phyloP scores from a whole-genome alignment of 1,284 basidiomycete genomes.

The Pseudozyma hubeiensis region DNA sequence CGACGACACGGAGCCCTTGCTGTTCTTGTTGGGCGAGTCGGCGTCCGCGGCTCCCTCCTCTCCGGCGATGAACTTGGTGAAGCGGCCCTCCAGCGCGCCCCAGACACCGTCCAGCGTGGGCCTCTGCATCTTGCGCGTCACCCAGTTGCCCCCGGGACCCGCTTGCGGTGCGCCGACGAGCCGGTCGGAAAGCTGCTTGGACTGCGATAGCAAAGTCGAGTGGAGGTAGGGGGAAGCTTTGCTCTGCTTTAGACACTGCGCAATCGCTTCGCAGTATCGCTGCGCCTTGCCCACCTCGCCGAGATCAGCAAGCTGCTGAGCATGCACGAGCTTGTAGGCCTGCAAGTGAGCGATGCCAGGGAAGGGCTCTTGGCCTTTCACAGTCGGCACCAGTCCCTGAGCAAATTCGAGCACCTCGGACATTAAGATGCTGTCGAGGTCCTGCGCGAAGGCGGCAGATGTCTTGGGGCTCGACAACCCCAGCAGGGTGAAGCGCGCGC shows the following conservation, averaged over 20 bases:
- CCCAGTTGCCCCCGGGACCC: conserved; percentile 72
- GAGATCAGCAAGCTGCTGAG: conserved; percentile 76
- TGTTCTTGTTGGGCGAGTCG: conserved; percentile 69
- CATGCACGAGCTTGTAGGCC: conserved; percentile 86
- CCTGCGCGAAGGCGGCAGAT: conserved; percentile 75
- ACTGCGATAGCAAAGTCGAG: conserved; percentile 78
- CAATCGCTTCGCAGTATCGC: conserved; percentile 90
- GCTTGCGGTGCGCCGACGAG: conserved; percentile 79
- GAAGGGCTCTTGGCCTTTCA: conserved; percentile 89
- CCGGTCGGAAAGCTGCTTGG: conserved; percentile 84
- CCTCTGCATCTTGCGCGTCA: conserved; percentile 75
- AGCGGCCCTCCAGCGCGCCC: conserved; percentile 90
- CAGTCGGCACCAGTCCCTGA: conserved; percentile 77
- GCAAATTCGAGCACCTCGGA: conserved; percentile 95
- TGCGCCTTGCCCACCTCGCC: conserved; percentile 67
- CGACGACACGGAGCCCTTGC: conserved; percentile 41
- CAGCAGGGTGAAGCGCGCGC: conserved; percentile 75
- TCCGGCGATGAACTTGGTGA: conserved; percentile 94
- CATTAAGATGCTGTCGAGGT: conserved; percentile 84
- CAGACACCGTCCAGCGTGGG: conserved; percentile 92
- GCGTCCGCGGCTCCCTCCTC: conserved; percentile 64
- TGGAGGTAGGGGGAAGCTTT: conserved; percentile 79
- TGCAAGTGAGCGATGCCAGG: conserved; percentile 86
- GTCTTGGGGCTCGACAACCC: conserved; percentile 76
- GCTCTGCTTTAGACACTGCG: conserved; percentile 74